Conservation (phyloP, 2,329 filamentous ascomycete species). For the Trichoderma sp. region DNA sequence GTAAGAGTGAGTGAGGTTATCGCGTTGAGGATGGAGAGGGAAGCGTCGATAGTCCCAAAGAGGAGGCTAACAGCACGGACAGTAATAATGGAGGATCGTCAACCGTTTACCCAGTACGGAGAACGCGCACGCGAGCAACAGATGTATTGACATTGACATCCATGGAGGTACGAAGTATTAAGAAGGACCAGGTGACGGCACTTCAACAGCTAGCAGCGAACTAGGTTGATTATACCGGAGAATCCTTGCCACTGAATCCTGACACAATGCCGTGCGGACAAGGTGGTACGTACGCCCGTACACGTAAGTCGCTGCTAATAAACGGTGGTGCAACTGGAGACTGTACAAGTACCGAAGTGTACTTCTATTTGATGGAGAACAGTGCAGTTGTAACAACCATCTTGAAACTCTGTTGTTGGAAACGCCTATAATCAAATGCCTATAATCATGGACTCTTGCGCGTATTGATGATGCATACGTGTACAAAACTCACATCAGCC, state of each 20-base stretch:
- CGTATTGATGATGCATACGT: not conserved
- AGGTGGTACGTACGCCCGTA: not conserved
- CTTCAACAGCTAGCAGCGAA: not conserved
- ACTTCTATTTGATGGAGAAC: not conserved
- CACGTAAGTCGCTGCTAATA: not conserved
- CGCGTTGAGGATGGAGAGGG: not conserved
- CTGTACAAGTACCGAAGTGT: not conserved
- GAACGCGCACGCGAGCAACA: not conserved
- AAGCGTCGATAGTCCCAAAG: too few species aligned
- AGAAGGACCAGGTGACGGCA: not conserved
- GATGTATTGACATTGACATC: not conserved
- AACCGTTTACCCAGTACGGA: not conserved
- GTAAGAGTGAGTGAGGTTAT: not conserved
- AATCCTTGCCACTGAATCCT: not conserved
- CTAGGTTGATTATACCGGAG: not conserved
- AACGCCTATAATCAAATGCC: not conserved
- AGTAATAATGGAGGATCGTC: not conserved
- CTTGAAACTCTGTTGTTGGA: not conserved
- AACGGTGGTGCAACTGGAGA: not conserved
- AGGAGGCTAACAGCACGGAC: not conserved
- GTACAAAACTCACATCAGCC: not conserved
- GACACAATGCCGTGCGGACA: not conserved
- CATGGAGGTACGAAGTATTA: not conserved
- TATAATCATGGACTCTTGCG: not conserved
- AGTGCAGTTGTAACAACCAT: not conserved